Evolutionary conservation across 345 rosid species (phyloP).

Genomic region (Moricandia moricandioides): DNA sequence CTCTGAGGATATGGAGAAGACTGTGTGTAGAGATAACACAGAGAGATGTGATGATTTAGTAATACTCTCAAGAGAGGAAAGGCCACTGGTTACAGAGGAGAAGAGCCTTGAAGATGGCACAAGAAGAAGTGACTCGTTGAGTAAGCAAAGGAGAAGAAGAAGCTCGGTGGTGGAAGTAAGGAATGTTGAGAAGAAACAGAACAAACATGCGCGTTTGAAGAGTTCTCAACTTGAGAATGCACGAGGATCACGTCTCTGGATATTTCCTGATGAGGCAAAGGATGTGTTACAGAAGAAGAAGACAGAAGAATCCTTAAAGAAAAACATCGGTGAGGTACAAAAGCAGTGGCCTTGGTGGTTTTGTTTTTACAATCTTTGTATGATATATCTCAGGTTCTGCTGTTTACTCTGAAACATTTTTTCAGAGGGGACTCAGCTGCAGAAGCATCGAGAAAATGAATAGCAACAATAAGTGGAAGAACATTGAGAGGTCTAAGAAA

Average conservation of each 20-base stretch:
- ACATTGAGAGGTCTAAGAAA: constrained; percentile 23
- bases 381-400: constrained; percentile 4
- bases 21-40: not conserved
- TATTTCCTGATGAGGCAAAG: constrained; percentile 58
- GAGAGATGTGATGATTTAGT: constrained; percentile 35
- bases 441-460: not conserved
- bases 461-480: constrained; percentile 22
- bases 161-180: constrained; percentile 21
- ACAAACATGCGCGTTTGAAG: constrained; percentile 12
- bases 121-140: constrained; percentile 30
- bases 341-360: not conserved
- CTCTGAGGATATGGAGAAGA: too few relatives aligned
- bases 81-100: constrained; percentile 29
- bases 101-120: constrained; percentile 34
- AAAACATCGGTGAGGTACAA: constrained; percentile 49
- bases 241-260: constrained; percentile 58
- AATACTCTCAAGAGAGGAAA: constrained; percentile 39
- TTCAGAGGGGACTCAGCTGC: constrained; percentile 22
- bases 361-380: not conserved
- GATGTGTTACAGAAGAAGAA: constrained; percentile 41
- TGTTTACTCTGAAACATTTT: not conserved
- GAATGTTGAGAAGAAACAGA: constrained; percentile 30
- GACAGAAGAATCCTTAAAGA: constrained; percentile 17
- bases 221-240: constrained; percentile 26
- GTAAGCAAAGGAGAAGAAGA: constrained; percentile 33